Conservation (phyloP, 2,329 filamentous ascomycete species). For the Seiridium cupressi region DNA sequence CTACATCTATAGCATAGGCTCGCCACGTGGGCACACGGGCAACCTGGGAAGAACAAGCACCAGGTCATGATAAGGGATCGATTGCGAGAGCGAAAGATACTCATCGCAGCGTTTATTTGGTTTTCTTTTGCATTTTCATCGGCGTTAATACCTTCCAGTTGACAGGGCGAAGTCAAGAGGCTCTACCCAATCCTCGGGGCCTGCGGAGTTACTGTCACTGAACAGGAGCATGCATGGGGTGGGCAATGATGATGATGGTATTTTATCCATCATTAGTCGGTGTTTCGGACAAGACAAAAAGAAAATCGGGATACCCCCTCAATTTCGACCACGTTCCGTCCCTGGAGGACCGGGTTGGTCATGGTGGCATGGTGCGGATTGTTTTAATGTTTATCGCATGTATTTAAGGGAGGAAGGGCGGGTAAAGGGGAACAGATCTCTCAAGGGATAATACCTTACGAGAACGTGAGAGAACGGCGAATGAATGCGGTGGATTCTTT, state of each 20-base stretch:
- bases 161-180: neutral
- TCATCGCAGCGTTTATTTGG: neutral
- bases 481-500: neutral
- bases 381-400: neutral
- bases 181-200: constrained; percentile 16
- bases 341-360: constrained; percentile 2
- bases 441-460: neutral
- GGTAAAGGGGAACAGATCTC: neutral
- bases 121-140: neutral
- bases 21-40: neutral
- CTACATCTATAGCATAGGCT: neutral
- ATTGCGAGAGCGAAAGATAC: neutral
- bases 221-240: neutral
- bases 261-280: neutral
- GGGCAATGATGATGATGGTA: neutral
- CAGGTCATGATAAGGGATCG: neutral
- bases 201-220: no score
- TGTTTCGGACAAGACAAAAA: neutral
- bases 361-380: neutral
- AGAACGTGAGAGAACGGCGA: neutral
- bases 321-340: neutral
- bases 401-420: neutral
- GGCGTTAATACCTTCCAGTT: neutral
- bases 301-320: neutral
- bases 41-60: neutral